Conservation (phyloP, 2,329 filamentous ascomycete genomes). For the Cladosporium sp. region DNA sequence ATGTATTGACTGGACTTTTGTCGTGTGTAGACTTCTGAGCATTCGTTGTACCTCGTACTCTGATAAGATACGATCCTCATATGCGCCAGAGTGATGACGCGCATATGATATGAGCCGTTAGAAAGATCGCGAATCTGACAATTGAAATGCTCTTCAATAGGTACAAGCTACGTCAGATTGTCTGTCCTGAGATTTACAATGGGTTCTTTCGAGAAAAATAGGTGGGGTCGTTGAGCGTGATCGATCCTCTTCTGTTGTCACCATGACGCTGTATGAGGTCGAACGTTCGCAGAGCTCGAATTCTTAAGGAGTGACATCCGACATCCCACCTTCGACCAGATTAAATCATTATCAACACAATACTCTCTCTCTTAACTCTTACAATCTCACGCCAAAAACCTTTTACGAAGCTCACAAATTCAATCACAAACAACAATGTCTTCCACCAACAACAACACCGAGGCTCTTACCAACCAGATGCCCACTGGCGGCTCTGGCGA, state of each 20-base stretch:
- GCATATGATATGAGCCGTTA: background rate
- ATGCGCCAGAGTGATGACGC: slow-evolving; percentile 7
- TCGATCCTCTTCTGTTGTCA: slow-evolving; percentile 19
- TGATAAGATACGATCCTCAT: background rate
- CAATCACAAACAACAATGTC: background rate
- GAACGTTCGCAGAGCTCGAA: background rate
- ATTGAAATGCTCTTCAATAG: background rate
- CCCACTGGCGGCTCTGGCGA: slow-evolving; percentile 20
- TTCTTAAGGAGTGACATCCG: slow-evolving; percentile 12
- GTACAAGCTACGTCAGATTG: slow-evolving; percentile 1
- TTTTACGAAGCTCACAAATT: background rate
- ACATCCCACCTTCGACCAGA: slow-evolving; percentile 9
- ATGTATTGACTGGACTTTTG: background rate
- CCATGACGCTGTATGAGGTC: slow-evolving; percentile 18
- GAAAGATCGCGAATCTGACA: background rate
- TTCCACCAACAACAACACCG: slow-evolving; percentile 19
- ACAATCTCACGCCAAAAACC: background rate
- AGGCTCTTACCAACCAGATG: slow-evolving; percentile 22
- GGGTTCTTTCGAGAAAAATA: slow-evolving; percentile 2
- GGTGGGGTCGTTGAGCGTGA: slow-evolving; percentile 18
- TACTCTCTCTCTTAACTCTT: background rate
- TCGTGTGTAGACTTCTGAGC: background rate
- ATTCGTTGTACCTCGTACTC: background rate
- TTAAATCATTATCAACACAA: background rate
- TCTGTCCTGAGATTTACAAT: slow-evolving; percentile 9